Evolutionary conservation across 495 filamentous ascomycete genomes (phyloP), one percentile per base, ranked within the genome.

Genomic region (Penicillium pulvis): DNA sequence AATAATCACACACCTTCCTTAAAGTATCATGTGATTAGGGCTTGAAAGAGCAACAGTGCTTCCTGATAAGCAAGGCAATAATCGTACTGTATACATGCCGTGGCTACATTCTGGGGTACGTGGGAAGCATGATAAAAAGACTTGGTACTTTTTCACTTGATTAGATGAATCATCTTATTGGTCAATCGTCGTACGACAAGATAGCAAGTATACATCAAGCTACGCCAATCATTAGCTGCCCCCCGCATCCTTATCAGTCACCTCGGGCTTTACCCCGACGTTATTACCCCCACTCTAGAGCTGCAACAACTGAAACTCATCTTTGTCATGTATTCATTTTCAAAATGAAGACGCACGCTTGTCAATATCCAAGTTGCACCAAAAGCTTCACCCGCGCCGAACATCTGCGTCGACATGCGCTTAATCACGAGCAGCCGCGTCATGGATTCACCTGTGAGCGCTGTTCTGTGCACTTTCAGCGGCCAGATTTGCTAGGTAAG

Each of bases 331-430:
- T 19, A 53, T 28, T 41, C 16, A 16, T 26, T 7, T 19, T 26
- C n/a, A 53, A 14, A 7, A 69, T 70, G 71, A 77, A 76, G 51
- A 59, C 50, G 36, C 82, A 80, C 68, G 64, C 54, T 14, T 84
- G 81, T 57, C 64, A 67, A 23, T 73, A 75, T 60, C 72, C 74
- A 10, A 68, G 66, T 7, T 86, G 83, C 57, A 73, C 67, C 24
- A 85, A 84, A 64, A 78, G 74, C 28, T 86, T 86, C 64, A 83
- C 82, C 48, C 74, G 83, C 51, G 78, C 81, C 4, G 83, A 86
- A 59, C 83, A 86, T 68, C 69, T 85, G 12, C 83, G 84, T 31
- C 78, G 83, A 12, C 83, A 86, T 67, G 73, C 78, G 19, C 70
- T 85, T 47, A 86, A 86, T 57, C 83, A 86, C 55, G 70, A 71